These are phyloP conservation scores for Fraxinus xanthoxyloides DNA, from an alignment of 305 asterid species.

Conservation along the genomic window DNA sequence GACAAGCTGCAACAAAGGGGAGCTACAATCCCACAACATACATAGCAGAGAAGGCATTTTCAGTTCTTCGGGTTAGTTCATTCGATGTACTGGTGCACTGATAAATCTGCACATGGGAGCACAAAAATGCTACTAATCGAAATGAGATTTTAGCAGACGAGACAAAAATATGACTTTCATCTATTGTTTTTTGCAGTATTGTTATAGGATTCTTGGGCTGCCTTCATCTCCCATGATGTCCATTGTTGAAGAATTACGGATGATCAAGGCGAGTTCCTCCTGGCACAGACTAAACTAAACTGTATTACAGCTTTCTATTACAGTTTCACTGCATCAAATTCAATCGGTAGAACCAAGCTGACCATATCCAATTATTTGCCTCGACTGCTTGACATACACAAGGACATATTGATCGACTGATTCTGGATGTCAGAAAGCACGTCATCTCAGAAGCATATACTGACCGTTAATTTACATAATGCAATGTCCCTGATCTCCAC, in stretches of 20 bases:
- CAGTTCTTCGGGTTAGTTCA: conserved; percentile 60
- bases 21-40: conserved; percentile 56
- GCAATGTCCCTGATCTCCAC: neutral
- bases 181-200: neutral
- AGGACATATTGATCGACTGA: neutral
- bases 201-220: conserved; percentile 66
- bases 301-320: too few species aligned
- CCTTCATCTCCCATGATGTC: conserved; percentile 45
- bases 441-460: neutral
- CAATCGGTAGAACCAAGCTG: neutral
- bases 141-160: neutral
- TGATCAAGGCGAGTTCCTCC: too few species aligned
- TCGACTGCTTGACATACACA: neutral
- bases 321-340: neutral
- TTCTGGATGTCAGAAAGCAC: neutral
- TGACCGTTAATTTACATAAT: neutral
- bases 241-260: neutral
- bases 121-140: neutral
- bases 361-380: neutral
- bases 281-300: too few species aligned
- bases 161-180: too few species aligned
- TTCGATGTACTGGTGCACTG: neutral
- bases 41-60: conserved; percentile 65
- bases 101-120: neutral
- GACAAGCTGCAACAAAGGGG: conserved; percentile 85